Evolutionary conservation across 129 eudicot species (phyloP), one percentile per base, ranked within the genome.

Genomic region (Solidago caesia): DNA sequence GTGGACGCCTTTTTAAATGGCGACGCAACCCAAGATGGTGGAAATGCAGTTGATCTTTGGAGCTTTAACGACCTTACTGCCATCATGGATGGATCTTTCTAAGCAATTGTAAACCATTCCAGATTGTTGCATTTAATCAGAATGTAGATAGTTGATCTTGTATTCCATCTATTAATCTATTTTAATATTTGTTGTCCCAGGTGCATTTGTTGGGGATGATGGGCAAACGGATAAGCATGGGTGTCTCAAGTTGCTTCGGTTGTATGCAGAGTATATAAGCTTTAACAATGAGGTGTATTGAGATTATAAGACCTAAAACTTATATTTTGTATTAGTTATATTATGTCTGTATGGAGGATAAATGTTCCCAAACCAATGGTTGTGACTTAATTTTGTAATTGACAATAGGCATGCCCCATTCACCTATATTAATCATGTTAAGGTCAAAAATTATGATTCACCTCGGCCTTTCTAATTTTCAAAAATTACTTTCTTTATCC

Each of bases 1-100:
- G 71, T 92, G 0, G 89, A 90, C 67, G 87, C 90, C 46, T 88
- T 90, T 75, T 85, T 93, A 45, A 84, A 77, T 49, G 96, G 81
- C 25, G 87, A 80, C 60, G 83, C 82, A 14, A 59, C 71, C 62
- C 94, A 87, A 80, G 90, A 87, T 39, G 82, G 68, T 69, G 87
- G 80, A 48, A 77, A 82, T 56, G 68, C 78, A 45, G 75, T 92
- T 78, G 85, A 90, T 80, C 87, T 93, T 68, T 93, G 98, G 98
- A 74, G 85, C 78, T 90, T 93, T 33, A 92, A 76, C 67, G 96
- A 89, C 70, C 69, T 92, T 61, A 77, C 87, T 46, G 69, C 81
- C 44, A 71, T 81, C 78, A 52, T 81, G 81, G 90, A 83, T 8
- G 89, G 87, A 67, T 73, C 67, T 71, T 87, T 68, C 92, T 89